These are phyloP conservation scores for Hemileccinum impolitum DNA, from an alignment of 768 basidiomycete genomes.

Conservation along the genomic window DNA sequence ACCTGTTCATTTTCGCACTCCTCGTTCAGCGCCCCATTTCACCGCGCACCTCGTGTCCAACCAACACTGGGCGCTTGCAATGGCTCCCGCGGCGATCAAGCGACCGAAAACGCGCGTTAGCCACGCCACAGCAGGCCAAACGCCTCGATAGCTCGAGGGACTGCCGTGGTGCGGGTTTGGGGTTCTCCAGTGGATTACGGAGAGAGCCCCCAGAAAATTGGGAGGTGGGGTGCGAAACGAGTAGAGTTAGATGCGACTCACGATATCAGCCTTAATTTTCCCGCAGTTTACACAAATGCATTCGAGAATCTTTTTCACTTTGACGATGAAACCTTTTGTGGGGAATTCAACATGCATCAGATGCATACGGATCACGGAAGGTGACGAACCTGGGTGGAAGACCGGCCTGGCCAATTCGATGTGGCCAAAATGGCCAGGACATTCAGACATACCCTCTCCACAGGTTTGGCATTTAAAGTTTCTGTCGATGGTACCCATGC, in stretches of 20 bases:
- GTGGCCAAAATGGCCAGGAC: slow-evolving; percentile 98
- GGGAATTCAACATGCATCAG: not conserved
- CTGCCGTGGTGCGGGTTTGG: slow-evolving; percentile 85
- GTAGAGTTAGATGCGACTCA: slow-evolving; percentile 83
- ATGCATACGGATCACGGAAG: not conserved
- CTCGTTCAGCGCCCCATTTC: slow-evolving; percentile 99
- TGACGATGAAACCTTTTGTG: slow-evolving; percentile 82
- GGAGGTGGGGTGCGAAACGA: slow-evolving; percentile 91
- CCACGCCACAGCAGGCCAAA: slow-evolving; percentile 77
- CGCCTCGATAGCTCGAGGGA: slow-evolving; percentile 75
- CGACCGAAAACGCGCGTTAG: slow-evolving; percentile 87
- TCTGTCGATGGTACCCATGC: slow-evolving; percentile 96
- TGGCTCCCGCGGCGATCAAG: slow-evolving; percentile 85
- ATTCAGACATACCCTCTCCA: slow-evolving; percentile 99
- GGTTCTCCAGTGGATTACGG: slow-evolving; percentile 85
- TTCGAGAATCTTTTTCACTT: slow-evolving; percentile 99
- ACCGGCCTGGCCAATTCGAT: slow-evolving; percentile 97
- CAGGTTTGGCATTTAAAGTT: slow-evolving; percentile 99
- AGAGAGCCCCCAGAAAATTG: slow-evolving; percentile 99
- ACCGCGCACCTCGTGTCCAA: slow-evolving; percentile 89
- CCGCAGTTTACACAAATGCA: slow-evolving; percentile 99
- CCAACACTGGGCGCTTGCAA: slow-evolving; percentile 67
- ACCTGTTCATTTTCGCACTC: slow-evolving; percentile 63
- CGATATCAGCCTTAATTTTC: slow-evolving; percentile 94
- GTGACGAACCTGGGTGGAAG: slow-evolving; percentile 83